These are phyloP conservation scores for Piromyces finnis DNA, from an alignment of 192 early-diverging fungal genomes.

Conservation along the genomic window DNA sequence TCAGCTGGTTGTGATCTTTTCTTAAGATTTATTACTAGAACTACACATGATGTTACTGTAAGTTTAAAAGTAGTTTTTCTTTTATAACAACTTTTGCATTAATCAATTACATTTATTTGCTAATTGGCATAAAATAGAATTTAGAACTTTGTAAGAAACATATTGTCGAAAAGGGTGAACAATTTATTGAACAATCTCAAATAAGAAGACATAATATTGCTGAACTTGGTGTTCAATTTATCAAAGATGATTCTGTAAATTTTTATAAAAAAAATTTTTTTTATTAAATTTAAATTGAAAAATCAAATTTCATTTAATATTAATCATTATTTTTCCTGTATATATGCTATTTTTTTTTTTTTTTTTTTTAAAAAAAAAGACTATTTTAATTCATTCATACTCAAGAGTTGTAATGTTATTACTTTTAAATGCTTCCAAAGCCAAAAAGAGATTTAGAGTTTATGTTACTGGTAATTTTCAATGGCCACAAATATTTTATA, in stretches of 20 bases:
- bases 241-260: not conserved
- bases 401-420: conserved; percentile 84
- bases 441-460: conserved; percentile 76
- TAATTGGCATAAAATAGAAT: not conserved
- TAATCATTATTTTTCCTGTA: too few relatives aligned
- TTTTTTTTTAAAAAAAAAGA: conserved; percentile 7
- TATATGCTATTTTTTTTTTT: too few relatives aligned
- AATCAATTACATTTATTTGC: too few relatives aligned
- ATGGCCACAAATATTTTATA: too few relatives aligned
- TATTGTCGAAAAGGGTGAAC: not conserved
- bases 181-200: not conserved
- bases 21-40: conserved; percentile 42
- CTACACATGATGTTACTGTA: conserved; percentile 40
- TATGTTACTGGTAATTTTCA: conserved; percentile 47
- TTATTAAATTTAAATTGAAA: too few relatives aligned
- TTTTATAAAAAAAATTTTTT: too few relatives aligned
- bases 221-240: not conserved
- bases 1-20: conserved; percentile 80
- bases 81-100: too few relatives aligned
- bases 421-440: conserved; percentile 49
- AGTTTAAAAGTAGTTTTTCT: not conserved
- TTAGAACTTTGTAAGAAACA: not conserved
- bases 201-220: not conserved
- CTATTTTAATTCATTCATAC: conserved; percentile 85
- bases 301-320: too few relatives aligned